A percentile compares a stretch with the other conserved stretches of the same genome.
Evolutionary conservation across 768 basidiomycete species (phyloP).

Genomic region (Suillus decipiens): DNA sequence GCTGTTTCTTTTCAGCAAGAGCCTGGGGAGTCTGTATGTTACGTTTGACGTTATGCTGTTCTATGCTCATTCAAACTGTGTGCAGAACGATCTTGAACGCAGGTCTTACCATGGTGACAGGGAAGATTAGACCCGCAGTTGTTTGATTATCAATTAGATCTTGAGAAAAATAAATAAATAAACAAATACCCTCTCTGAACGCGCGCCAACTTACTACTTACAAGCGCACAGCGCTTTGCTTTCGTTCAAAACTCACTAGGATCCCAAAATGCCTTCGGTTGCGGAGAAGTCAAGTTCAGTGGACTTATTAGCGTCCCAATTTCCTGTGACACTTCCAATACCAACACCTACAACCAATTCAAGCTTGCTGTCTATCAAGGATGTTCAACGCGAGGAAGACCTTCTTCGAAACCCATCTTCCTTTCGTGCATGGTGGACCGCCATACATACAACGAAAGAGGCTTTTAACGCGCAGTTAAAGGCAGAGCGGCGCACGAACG

Average conservation of each 20-base stretch:
- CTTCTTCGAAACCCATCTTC: slow-evolving; percentile 88
- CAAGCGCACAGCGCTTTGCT: neutral
- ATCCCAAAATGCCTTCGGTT: slow-evolving; percentile 55
- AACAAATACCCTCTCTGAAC: neutral
- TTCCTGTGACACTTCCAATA: slow-evolving; percentile 84
- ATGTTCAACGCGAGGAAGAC: slow-evolving; percentile 92
- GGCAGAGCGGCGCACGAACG: slow-evolving; percentile 47
- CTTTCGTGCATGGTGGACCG: slow-evolving; percentile 91
- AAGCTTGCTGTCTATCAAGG: slow-evolving; percentile 69
- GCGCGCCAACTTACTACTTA: neutral
- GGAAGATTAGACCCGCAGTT: neutral
- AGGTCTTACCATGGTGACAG: slow-evolving; percentile 26
- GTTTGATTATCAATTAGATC: neutral
- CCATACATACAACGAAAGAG: slow-evolving; percentile 77
- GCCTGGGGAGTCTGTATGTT: slow-evolving; percentile 57
- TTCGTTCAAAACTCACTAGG: neutral
- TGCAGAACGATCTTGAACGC: neutral
- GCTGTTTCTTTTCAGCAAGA: slow-evolving; percentile 63
- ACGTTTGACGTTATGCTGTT: slow-evolving; percentile 72
- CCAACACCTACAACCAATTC: slow-evolving; percentile 82
- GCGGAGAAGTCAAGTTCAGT: slow-evolving; percentile 48
- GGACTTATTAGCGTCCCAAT: slow-evolving; percentile 56
- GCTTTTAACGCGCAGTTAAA: slow-evolving; percentile 58
- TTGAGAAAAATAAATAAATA: slow-evolving; percentile 3
- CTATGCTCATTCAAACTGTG: slow-evolving; percentile 9